Conservation (phyloP, 306 rosid genomes). For the Quercus wislizeni region DNA sequence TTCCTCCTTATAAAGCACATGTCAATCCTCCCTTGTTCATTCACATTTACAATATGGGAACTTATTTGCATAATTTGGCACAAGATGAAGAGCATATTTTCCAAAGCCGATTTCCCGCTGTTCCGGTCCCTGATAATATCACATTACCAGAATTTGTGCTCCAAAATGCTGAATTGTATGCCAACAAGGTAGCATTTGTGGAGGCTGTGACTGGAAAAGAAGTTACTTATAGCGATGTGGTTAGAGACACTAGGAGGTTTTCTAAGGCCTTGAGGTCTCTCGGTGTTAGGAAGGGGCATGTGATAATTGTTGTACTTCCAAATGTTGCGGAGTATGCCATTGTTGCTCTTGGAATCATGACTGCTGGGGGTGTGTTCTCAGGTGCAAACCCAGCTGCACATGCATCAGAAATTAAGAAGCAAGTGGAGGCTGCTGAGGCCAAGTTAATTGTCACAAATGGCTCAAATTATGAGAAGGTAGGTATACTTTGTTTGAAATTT, state of each 20-base stretch:
- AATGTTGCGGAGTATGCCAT: slow-evolving; percentile 79
- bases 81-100: slow-evolving; percentile 56
- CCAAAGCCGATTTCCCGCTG: slow-evolving; percentile 45
- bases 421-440: slow-evolving; percentile 69
- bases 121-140: slow-evolving; percentile 60
- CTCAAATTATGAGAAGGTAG: slow-evolving; percentile 68
- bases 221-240: slow-evolving; percentile 62
- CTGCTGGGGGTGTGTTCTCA: slow-evolving; percentile 80
- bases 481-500: background rate
- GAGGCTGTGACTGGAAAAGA: slow-evolving; percentile 70
- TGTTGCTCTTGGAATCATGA: slow-evolving; percentile 81
- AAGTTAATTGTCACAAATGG: slow-evolving; percentile 63
- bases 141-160: slow-evolving; percentile 87
- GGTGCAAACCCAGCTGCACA: slow-evolving; percentile 80
- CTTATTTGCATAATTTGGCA: slow-evolving; percentile 12
- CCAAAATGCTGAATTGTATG: slow-evolving; percentile 51
- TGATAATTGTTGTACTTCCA: slow-evolving; percentile 80
- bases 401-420: slow-evolving; percentile 75
- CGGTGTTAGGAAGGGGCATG: slow-evolving; percentile 73
- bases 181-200: slow-evolving; percentile 79
- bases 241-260: slow-evolving; percentile 54
- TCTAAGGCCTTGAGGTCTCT: slow-evolving; percentile 73
- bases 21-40: background rate
- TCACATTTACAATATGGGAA: slow-evolving; percentile 36
- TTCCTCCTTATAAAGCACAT: slow-evolving; percentile 17